Conservation (phyloP, 2,329 filamentous ascomycete species). For the Fusarium tricinctum region DNA sequence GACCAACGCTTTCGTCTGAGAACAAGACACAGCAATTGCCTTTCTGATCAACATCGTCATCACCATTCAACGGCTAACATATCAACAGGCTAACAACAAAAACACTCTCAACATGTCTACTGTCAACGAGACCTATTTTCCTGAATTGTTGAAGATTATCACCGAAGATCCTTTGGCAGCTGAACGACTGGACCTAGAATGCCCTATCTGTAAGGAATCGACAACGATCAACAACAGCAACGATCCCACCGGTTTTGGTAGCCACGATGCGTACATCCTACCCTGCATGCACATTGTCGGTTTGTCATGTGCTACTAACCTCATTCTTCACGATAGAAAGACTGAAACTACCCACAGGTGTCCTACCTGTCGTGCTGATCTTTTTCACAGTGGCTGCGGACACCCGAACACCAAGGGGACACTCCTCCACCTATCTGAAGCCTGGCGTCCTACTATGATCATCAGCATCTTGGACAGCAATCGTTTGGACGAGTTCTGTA, state of each 20-base stretch:
- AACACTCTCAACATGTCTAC: conserved; percentile 9
- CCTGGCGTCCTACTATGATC: not conserved
- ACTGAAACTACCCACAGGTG: not conserved
- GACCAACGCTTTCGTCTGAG: too few species aligned
- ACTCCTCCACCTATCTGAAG: not conserved
- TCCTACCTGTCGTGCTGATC: conserved; percentile 1
- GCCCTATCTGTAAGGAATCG: conserved; percentile 12
- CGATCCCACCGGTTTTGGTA: not conserved
- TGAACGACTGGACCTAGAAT: conserved; percentile 4
- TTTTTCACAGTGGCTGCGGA: not conserved
- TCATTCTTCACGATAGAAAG: rapidly evolving
- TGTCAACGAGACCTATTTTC: conserved; percentile 4
- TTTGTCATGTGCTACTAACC: not conserved
- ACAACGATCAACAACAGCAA: not conserved
- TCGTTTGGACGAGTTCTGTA: not conserved
- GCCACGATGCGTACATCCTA: not conserved
- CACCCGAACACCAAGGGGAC: not conserved
- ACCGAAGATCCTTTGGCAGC: not conserved
- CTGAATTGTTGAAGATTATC: not conserved
- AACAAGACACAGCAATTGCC: too few species aligned
- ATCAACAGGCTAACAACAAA: not conserved
- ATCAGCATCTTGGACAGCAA: not conserved
- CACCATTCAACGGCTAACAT: not conserved
- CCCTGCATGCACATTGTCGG: conserved; percentile 31
- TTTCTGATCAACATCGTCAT: not conserved